A percentile compares a stretch with the other conserved stretches of the same genome.
Evolutionary conservation across 2,329 filamentous ascomycete genomes (phyloP).

Genomic region (Cercospora sesami): DNA sequence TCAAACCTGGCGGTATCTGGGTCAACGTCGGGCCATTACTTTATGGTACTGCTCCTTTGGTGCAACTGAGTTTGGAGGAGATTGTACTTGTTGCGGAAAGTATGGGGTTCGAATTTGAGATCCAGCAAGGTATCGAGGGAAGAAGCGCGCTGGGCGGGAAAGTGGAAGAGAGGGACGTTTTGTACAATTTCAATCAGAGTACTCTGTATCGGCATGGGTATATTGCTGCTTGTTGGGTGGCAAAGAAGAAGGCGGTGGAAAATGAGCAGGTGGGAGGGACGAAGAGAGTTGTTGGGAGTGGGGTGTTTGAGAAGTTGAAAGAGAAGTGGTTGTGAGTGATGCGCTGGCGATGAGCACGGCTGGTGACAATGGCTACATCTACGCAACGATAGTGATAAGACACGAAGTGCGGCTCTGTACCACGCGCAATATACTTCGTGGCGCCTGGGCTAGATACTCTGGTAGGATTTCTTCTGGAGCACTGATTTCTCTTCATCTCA

Average conservation of each 20-base stretch:
- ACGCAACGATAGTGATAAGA: too few relatives aligned
- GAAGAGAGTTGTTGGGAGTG: neutral
- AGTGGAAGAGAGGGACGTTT: neutral
- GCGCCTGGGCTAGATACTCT: too few relatives aligned
- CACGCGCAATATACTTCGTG: too few relatives aligned
- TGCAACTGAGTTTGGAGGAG: conserved; percentile 26
- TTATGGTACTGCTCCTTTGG: conserved; percentile 42
- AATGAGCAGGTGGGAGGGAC: neutral
- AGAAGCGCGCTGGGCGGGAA: neutral
- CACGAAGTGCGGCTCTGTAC: too few relatives aligned
- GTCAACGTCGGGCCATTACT: conserved; percentile 84
- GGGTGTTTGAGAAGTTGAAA: neutral
- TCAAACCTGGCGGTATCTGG: conserved; percentile 74
- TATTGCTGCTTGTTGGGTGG: conserved; percentile 14
- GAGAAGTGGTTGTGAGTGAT: conserved; percentile 11
- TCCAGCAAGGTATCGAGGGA: neutral
- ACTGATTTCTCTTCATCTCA: too few relatives aligned
- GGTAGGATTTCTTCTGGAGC: too few relatives aligned
- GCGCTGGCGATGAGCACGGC: too few relatives aligned
- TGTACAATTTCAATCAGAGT: conserved; percentile 14
- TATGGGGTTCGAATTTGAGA: conserved; percentile 23
- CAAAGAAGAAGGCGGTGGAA: neutral
- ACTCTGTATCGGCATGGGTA: conserved; percentile 16
- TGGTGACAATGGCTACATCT: too few relatives aligned
- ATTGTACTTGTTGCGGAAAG: conserved; percentile 21